These are phyloP conservation scores for Chaetomium sp. DNA, from an alignment of 2,329 filamentous ascomycete genomes.

Conservation along the genomic window DNA sequence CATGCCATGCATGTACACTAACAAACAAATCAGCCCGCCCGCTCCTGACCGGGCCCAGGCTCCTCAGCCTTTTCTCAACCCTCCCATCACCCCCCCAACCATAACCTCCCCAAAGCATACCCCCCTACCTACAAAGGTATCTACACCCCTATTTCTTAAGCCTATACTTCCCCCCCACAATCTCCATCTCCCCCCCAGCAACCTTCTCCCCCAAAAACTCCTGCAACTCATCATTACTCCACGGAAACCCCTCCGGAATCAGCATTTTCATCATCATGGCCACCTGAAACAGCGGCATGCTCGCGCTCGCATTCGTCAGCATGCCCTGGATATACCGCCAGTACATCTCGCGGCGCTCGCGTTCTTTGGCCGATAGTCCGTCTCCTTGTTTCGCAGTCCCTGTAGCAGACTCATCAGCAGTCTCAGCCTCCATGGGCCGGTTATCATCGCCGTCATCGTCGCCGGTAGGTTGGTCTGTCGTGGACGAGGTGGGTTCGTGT, in stretches of 20 bases:
- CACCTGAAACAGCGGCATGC: slow-evolving; percentile 76
- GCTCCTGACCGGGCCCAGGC: too few relatives aligned
- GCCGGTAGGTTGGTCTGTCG: slow-evolving; percentile 23
- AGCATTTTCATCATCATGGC: slow-evolving; percentile 94
- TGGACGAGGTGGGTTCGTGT: slow-evolving; percentile 18
- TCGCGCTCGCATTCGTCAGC: slow-evolving; percentile 79
- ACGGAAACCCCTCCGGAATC: slow-evolving; percentile 79
- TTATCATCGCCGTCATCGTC: slow-evolving; percentile 17
- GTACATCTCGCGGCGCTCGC: slow-evolving; percentile 59
- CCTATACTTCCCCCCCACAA: slow-evolving; percentile 64
- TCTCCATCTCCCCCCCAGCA: slow-evolving; percentile 61
- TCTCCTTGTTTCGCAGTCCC: slow-evolving; percentile 22
- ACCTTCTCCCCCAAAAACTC: slow-evolving; percentile 77
- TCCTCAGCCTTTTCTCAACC: too few relatives aligned
- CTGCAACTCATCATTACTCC: slow-evolving; percentile 80
- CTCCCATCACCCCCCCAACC: too few relatives aligned
- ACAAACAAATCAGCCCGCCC: too few relatives aligned
- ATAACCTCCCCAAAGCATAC: neutral
- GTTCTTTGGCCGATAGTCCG: slow-evolving; percentile 55
- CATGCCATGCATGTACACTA: too few relatives aligned
- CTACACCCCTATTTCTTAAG: slow-evolving; percentile 48
- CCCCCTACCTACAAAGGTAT: neutral
- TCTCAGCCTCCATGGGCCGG: slow-evolving; percentile 25
- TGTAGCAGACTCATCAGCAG: slow-evolving; percentile 20
- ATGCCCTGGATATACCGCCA: slow-evolving; percentile 91